phyloP scores from a whole-genome alignment of 768 basidiomycete species.

The Leccinum rimulosum region DNA sequence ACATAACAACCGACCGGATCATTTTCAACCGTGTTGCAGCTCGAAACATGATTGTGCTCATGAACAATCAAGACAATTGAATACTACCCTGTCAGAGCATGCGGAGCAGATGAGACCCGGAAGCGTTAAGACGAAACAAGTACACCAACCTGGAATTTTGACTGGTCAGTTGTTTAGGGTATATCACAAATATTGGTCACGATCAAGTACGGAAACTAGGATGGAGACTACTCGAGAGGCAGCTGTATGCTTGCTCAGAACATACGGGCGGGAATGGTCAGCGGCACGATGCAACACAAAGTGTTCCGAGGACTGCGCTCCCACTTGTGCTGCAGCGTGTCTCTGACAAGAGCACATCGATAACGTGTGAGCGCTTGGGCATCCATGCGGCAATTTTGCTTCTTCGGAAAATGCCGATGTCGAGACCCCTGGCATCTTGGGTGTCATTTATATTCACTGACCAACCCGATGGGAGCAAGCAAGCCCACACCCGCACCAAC shows the following conservation, averaged over 20 bases:
- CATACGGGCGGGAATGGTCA: neutral
- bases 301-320: slow-evolving; percentile 49
- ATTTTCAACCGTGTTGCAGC: no score
- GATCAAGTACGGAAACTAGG: neutral
- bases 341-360: neutral
- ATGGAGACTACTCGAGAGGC: no score
- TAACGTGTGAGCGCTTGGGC: neutral
- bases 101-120: neutral
- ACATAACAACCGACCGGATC: no score
- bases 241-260: neutral
- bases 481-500: neutral
- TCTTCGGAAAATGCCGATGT: neutral
- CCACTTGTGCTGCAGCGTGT: slow-evolving; percentile 32
- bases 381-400: neutral
- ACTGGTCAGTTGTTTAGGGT: neutral
- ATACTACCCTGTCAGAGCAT: no score
- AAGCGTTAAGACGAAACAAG: neutral
- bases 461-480: neutral
- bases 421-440: neutral
- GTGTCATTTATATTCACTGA: neutral
- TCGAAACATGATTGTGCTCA: no score
- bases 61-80: no score
- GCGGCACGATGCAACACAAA: slow-evolving; percentile 26
- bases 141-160: neutral
- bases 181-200: neutral